Conservation (phyloP, 108 stramenopile species). For the Nannochloropsis oceanica region DNA sequence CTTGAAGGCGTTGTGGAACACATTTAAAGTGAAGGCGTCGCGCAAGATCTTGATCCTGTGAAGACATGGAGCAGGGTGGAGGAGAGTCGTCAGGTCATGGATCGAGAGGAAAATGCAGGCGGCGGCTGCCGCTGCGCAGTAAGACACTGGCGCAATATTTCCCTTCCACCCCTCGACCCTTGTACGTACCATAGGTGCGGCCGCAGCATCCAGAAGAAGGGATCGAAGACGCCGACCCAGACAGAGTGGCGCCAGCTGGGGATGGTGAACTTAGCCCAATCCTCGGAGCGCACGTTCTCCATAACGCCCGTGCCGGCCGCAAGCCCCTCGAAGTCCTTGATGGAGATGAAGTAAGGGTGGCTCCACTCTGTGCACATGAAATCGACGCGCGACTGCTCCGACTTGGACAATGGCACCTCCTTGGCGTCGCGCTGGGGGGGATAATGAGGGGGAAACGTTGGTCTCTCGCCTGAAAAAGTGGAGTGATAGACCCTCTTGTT, state of each 20-base stretch:
- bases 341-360: conserved; percentile 91
- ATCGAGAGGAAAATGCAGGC: no score
- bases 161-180: no score
- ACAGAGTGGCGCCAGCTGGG: conserved; percentile 82
- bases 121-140: no score
- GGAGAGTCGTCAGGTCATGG: background rate
- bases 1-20: conserved; percentile 86
- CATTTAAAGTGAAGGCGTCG: conserved; percentile 81
- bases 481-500: background rate
- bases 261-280: conserved; percentile 77
- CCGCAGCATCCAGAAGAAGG: conserved; percentile 75
- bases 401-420: conserved; percentile 54
- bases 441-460: no score
- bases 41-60: conserved; percentile 50
- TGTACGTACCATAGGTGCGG: conserved; percentile 49
- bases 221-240: conserved; percentile 78
- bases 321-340: conserved; percentile 65
- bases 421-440: conserved; percentile 65
- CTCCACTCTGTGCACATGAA: conserved; percentile 94
- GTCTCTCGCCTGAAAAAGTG: no score
- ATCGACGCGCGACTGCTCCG: conserved; percentile 70
- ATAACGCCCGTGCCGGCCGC: conserved; percentile 69
- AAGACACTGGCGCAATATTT: no score
- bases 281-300: conserved; percentile 58
- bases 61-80: background rate